Evolutionary conservation across 768 basidiomycete species (phyloP), one percentile per base, ranked within the genome.

Genomic region (Suillus lakei): DNA sequence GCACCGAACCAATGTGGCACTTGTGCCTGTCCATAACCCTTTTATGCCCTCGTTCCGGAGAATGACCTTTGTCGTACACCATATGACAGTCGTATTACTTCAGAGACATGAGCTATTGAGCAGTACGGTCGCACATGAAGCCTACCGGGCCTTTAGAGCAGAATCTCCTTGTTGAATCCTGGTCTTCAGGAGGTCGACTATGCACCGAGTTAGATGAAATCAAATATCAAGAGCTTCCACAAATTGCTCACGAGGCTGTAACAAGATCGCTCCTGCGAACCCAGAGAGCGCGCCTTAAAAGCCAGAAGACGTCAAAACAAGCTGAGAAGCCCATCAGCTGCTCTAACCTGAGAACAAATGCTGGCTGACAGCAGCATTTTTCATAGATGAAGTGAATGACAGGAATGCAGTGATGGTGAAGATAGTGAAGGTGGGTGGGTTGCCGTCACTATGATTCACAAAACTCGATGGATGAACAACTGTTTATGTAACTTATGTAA

Each of bases 101-200:
- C 34, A 66, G 63, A 64, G 44, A 36, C 13, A 38, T 32, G 10
- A 46, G 38, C 26, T 15, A 54, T 41, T 65, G 30, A 67, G 55
- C 32, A 15, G 51, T 21, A 16, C 26, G 23, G 23, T 51, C 50
- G 21, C 44, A 30, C 15, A 16, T 59, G 34, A 55, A n/a, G 71
- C 80, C 66, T 70, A 84, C 86, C 78, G 74, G 71, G 76, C 71
- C 43, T 68, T 73, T 44, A 79, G 48, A 36, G 67, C 71, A 7
- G 84, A 84, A 76, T 92, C 90, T 61, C 88, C 88, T 77, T 96
- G 94, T 74, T 96, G 95, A 69, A 96, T 73, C 55, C 95, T 85
- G n/a, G 96, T 97, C 79, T 98, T 98, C 69, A 98, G 77, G 28
- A 97, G 81, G 79, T 98, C 96, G 68, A 97, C 92, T 94, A 51